Base-by-base conservation (phyloP, 495 filamentous ascomycete species). In the Articulospora tetracladia region DNA sequence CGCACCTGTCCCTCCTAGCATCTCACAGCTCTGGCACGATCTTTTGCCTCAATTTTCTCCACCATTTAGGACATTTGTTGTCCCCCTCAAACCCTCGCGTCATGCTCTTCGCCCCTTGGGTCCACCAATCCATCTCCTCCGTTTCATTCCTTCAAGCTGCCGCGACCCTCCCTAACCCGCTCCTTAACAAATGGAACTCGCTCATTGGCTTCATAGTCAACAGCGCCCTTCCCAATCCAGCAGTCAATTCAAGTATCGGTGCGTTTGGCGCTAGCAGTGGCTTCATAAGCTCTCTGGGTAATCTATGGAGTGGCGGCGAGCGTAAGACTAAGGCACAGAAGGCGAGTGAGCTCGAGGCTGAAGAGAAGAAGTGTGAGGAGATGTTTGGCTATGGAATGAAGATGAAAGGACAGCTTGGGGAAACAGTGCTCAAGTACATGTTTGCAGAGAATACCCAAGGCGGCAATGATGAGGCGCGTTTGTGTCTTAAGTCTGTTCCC, bases 21-120 rank as follows among this genome's bases (percentile, higher is more conserved):
- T 66, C 69, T 28, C 79, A 82, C 58, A 74, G 72, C 55, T 73
- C 74, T 2, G 80, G 79, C 11, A 77, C 78, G 0, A 67, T 81
- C 10, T 82, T 75, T 63, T 53, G 73, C 11, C 63, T 83, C 17
- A 80, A 81, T 56, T 72, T 76, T 3, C 62, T 77, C 22, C 66
- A 66, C 11, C 58, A 69, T 8, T 72, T 73, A 53, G 73, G 72
- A 2, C 60, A 72, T 1, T 17, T 79, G 19, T 64, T 83, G 1
- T 57, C 72, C 50, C 78, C 76, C 0, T 41, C 63, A 6, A 41
- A 49, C 36, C 70, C 72, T 3, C 72, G 59, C 19, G 56, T 78
- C 6, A 69, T 69, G 0, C 59, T 80, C 23, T 53, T 79, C 57
- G 72, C 72, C 3, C 80, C 80, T 0, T 82, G 76, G 76, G 75